Conservation (phyloP, 2,329 filamentous ascomycete species). For the Paecilomyces sp. region DNA sequence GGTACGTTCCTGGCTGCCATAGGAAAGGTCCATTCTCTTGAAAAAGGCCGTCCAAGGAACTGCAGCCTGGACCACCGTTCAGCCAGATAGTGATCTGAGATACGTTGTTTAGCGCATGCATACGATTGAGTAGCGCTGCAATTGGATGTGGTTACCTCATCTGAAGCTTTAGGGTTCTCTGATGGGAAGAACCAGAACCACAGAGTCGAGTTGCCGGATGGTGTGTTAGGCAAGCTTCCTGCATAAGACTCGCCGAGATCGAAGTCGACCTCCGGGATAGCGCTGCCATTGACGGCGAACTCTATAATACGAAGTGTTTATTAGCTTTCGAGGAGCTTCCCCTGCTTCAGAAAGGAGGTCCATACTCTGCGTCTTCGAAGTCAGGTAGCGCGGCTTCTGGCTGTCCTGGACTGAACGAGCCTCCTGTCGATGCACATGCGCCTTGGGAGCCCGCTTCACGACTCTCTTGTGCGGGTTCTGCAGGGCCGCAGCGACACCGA, state of each 20-base stretch:
- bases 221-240: slow-evolving; percentile 45
- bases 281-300: slow-evolving; percentile 58
- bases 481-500: neutral
- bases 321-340: slow-evolving; percentile 5
- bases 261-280: slow-evolving; percentile 61
- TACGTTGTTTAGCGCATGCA: neutral
- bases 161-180: slow-evolving; percentile 30
- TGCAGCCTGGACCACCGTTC: slow-evolving; percentile 49
- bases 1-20: slow-evolving; percentile 62
- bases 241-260: slow-evolving; percentile 50
- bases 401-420: neutral
- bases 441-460: neutral
- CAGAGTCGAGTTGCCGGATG: slow-evolving; percentile 35
- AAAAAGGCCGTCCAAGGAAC: slow-evolving; percentile 59
- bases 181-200: slow-evolving; percentile 47
- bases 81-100: slow-evolving; percentile 27
- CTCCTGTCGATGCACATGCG: neutral
- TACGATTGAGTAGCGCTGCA: neutral
- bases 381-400: neutral
- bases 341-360: slow-evolving; percentile 8
- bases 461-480: neutral
- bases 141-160: slow-evolving; percentile 24
- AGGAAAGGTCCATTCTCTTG: slow-evolving; percentile 69
- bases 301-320: slow-evolving; percentile 30
- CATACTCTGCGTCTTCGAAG: slow-evolving; percentile 1